Base-by-base conservation (phyloP, 768 basidiomycete genomes). In the Sporobolomyces phaffii region DNA sequence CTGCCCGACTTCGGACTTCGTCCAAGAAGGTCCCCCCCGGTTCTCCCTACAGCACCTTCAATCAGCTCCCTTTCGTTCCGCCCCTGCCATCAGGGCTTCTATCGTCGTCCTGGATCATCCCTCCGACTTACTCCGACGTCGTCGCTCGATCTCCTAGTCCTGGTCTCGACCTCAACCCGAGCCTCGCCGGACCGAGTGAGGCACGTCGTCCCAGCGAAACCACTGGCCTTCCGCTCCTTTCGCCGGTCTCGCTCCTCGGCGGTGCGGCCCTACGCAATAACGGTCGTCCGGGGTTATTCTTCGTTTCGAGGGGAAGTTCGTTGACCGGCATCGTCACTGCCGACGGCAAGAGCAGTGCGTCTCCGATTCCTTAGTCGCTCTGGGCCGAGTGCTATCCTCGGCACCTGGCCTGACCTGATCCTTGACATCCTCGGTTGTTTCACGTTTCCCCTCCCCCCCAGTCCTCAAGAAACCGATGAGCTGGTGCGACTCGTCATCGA, bases 41-140 rank as follows among this genome's bases (percentile, higher is more conserved):
- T n/a, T 26, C 61, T 26, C 57, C 61, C 3, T 94, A 92, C 76
- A 90, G 88, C 24, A 92, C 90, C 10, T 93, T 94, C 79, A 91
- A 92, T 75, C 91, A 94, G 78, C 80, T 94, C 20, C 82, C 81
- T 11, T 92, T 90, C 74, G 84, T 91, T 5, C 91, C 91, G 14
- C 86, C 83, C 56, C 90, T 94, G 73, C 91, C 91, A n/a, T 81
- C 92, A 60, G 87, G 88, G 31, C 84, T 87, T 0, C 88, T 94
- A 60, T 88, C 90, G 33, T 89, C 92, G 74, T 89, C 91, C 45
- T 94, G 89, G 77, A 84, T 90, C 63, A 94, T 94, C 57, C 91
- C 91, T 11, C 91, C 91, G 1, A 90, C 90, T 66, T 94, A 94
- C 78, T 29, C 49, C 20, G 83, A 85, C 17, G 81, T 85, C 45